Base-by-base conservation (phyloP, 352 stramenopile species). In the Thraustotheca clavata region DNA sequence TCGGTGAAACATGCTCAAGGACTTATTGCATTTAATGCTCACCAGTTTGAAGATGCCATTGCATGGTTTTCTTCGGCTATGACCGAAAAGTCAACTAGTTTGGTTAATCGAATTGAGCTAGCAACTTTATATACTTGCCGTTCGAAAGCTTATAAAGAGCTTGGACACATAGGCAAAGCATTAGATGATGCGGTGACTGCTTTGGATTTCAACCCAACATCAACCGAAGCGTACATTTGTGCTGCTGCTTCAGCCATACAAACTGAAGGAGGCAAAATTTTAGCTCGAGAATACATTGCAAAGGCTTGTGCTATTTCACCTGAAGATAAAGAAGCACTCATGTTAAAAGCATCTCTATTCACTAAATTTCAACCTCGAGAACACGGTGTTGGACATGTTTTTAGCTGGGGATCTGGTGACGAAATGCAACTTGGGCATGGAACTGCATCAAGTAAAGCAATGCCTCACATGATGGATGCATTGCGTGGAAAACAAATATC, bases 361-460 rank as follows among this genome's bases (percentile, higher is more conserved):
- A 31, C 18, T 12, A 38, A 31, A 7, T 55, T 54, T 34, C 26
- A 34, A 16, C 55, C 55, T 26, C 55, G 39, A 18, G 18, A 34
- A 26, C n/a, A 63, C 8, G 55, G 55, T 4, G 14, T 48, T 3
- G 46, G 60, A 9, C 33, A 11, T 7, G 60, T 67, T 32, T 67
- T 60, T 60, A 49, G 32, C 32, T 67, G 60, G 60, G 60, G 60
- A 24, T 20, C 14, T 24, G 60, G 60, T 16, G 60, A 62, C 36
- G 48, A 67, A 6, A 33, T 22, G 16, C 60, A 67, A 40, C 27
- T 67, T 12, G 60, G 60, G 0, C 60, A 67, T 49, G 60, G 48
- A 16, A 22, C 4, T 0, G 40, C 49, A 27, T 49, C 31, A n/a
- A 16, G 3, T 16, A 46, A 35, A 41, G 16, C 55, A 6, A 32